These are phyloP conservation scores for Heterobasidion irregulare DNA, from an alignment of 1,284 basidiomycete species.

Conservation along the genomic window DNA sequence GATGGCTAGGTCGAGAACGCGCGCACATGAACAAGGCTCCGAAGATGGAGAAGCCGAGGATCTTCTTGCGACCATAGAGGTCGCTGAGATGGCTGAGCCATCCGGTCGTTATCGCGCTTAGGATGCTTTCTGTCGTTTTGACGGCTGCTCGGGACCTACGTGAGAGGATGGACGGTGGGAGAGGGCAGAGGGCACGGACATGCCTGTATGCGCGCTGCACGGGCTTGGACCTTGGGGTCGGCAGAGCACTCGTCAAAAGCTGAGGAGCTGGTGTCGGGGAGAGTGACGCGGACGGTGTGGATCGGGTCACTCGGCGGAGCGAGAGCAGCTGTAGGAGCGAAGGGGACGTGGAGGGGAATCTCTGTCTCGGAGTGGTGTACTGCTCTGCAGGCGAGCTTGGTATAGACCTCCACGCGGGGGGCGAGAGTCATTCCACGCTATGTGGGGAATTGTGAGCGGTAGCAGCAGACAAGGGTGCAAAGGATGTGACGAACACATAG, in stretches of 20 bases:
- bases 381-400: constrained; percentile 11
- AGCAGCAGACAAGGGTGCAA: neutral
- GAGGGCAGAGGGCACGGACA: constrained; percentile 18
- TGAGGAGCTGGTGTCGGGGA: constrained; percentile 2
- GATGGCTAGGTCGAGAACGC: neutral
- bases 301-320: neutral
- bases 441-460: neutral
- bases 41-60: constrained; percentile 31
- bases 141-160: constrained; percentile 24
- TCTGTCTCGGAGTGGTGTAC: constrained; percentile 1
- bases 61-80: constrained; percentile 34
- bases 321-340: neutral
- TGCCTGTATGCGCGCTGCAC: constrained; percentile 36
- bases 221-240: constrained; percentile 13
- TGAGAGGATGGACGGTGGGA: neutral
- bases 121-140: constrained; percentile 37
- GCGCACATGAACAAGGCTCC: constrained; percentile 37
- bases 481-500: constrained; percentile 10
- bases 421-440: constrained; percentile 14
- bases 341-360: neutral
- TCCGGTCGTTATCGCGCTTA: constrained; percentile 42
- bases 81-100: constrained; percentile 43
- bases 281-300: constrained; percentile 1
- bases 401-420: constrained; percentile 13
- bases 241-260: constrained; percentile 7